Percentiles rank a stretch among this genome's conserved stretches.
These are phyloP conservation scores for Tuber borchii DNA, from an alignment of 495 filamentous ascomycete genomes.

Conservation along the genomic window DNA sequence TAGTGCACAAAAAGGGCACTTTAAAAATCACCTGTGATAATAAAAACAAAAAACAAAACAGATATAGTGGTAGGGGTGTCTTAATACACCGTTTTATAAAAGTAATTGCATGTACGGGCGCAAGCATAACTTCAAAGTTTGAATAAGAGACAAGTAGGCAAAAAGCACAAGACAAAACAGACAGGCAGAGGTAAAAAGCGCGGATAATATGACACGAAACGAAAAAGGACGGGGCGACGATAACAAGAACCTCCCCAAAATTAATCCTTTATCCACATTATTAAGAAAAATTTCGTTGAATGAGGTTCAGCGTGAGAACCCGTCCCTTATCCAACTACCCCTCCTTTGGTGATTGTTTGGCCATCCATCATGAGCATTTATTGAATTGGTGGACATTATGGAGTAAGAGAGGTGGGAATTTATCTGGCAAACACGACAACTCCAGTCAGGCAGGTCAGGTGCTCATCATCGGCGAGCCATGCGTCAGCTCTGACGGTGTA, in stretches of 20 bases:
- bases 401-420: not conserved
- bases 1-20: not conserved
- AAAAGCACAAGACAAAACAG: not conserved
- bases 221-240: not conserved
- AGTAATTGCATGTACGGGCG: not conserved
- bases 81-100: not conserved
- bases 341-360: not conserved
- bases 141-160: not conserved
- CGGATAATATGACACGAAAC: not conserved
- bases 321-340: not conserved
- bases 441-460: conserved; percentile 78
- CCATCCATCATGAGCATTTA: not conserved
- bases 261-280: not conserved
- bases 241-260: not conserved
- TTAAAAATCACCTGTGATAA: not conserved
- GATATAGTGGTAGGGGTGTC: not conserved
- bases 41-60: not conserved
- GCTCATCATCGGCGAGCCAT: conserved; percentile 57
- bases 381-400: not conserved
- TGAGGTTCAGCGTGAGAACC: not conserved
- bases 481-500: conserved; percentile 87
- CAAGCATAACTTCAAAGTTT: not conserved
- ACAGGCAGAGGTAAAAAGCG: not conserved
- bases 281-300: not conserved
- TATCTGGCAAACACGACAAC: conserved; percentile 50